A percentile compares a stretch with the other conserved stretches of the same genome.
Conservation (phyloP, 2,329 filamentous ascomycete species). For the Leptodontidium sp. region DNA sequence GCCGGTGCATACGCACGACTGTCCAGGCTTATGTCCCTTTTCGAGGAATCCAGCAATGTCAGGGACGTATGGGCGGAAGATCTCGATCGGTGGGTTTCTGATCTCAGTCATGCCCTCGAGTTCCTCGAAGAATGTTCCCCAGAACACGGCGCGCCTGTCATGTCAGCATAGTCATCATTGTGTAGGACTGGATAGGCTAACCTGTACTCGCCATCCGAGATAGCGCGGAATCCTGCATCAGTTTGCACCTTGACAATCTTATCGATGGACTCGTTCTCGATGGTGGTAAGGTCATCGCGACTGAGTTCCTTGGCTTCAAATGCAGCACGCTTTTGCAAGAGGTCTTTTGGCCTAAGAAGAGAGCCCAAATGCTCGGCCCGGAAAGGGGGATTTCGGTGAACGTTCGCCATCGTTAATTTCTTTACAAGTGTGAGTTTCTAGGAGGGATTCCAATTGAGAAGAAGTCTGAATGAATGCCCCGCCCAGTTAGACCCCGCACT, state of each 20-base stretch:
- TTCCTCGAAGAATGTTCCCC: slow-evolving; percentile 44
- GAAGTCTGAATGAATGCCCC: background rate
- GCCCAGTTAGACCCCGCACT: slow-evolving; percentile 8
- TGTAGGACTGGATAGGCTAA: slow-evolving; percentile 18
- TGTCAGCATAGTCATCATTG: slow-evolving; percentile 1
- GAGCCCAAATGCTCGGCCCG: slow-evolving; percentile 71
- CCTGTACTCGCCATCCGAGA: slow-evolving; percentile 67
- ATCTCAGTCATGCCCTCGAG: slow-evolving; percentile 44
- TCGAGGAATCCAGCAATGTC: slow-evolving; percentile 54
- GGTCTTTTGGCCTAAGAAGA: slow-evolving; percentile 65
- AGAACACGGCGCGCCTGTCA: slow-evolving; percentile 42
- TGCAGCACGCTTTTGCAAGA: slow-evolving; percentile 63
- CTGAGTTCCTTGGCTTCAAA: slow-evolving; percentile 58
- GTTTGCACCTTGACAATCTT: slow-evolving; percentile 66
- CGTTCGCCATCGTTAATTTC: slow-evolving; percentile 9
- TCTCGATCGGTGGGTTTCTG: slow-evolving; percentile 48
- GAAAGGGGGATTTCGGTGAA: slow-evolving; percentile 55
- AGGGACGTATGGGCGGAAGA: slow-evolving; percentile 51
- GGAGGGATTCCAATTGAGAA: background rate
- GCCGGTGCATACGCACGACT: slow-evolving; percentile 55
- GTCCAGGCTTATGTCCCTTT: slow-evolving; percentile 56
- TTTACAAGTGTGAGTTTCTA: background rate
- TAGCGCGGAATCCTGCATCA: slow-evolving; percentile 61
- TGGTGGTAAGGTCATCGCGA: slow-evolving; percentile 52
- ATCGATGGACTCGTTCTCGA: slow-evolving; percentile 66